Evolutionary conservation across 441 rosid genomes (phyloP).

Genomic region (Populus hybrid): DNA sequence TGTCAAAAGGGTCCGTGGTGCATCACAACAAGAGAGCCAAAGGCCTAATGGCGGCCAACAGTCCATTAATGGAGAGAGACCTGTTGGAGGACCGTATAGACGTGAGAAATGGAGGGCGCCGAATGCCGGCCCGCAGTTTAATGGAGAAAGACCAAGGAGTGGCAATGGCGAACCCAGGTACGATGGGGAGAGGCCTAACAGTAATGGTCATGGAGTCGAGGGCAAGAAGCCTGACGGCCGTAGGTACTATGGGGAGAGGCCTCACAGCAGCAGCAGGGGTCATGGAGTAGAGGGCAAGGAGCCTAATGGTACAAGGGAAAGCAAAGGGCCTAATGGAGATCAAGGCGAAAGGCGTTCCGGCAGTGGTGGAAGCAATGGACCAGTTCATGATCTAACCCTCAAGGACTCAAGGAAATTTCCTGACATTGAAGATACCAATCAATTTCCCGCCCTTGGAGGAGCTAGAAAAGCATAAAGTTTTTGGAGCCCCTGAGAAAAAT

Average conservation of each 20-base stretch:
- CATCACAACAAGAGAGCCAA: neutral
- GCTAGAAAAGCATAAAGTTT: neutral
- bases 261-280: neutral
- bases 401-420: too few species aligned
- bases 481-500: too few species aligned
- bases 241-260: neutral
- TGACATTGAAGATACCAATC: neutral
- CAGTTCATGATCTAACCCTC: too few species aligned
- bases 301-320: neutral
- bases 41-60: neutral
- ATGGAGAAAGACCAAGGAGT: neutral
- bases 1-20: neutral
- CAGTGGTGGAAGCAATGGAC: neutral
- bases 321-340: neutral
- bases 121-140: neutral
- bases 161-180: neutral
- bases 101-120: too few species aligned
- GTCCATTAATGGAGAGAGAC: too few species aligned
- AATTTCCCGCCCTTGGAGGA: constrained; percentile 11
- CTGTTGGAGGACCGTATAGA: neutral
- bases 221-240: neutral
- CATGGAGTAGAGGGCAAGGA: neutral
- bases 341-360: neutral
- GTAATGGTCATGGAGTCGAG: neutral
- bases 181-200: neutral